Percentiles rank a stretch among this genome's conserved stretches.
Evolutionary conservation across 345 rosid species (phyloP).

Genomic region (Pistacia atlantica): DNA sequence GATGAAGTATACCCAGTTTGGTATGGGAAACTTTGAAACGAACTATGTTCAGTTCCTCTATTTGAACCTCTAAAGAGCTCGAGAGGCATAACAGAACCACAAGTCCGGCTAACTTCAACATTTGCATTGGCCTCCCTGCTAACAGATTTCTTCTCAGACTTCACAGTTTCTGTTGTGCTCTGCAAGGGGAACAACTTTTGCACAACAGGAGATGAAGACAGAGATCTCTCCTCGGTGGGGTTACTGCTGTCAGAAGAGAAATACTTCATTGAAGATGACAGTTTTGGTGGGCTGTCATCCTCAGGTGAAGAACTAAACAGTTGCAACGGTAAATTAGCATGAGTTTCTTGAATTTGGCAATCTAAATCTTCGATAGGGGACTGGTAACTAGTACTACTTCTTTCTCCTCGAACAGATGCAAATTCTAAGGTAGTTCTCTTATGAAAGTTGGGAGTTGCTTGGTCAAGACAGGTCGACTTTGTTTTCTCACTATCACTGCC

Average conservation of each 20-base stretch:
- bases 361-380: conserved; percentile 79
- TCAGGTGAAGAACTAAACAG: conserved; percentile 80
- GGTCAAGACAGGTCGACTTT: conserved; percentile 48
- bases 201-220: conserved; percentile 77
- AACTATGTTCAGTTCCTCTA: conserved; percentile 44
- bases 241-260: conserved; percentile 93
- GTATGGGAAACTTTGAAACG: conserved; percentile 52
- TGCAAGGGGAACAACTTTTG: conserved; percentile 78
- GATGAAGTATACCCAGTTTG: conserved; percentile 76
- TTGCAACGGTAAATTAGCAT: conserved; percentile 69
- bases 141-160: conserved; percentile 47
- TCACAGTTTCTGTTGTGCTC: conserved; percentile 53
- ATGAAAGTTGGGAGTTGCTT: conserved; percentile 36
- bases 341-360: conserved; percentile 56
- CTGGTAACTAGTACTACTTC: conserved; percentile 69
- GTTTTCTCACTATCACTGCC: conserved; percentile 64
- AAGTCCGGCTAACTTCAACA: conserved; percentile 42
- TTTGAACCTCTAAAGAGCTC: conserved; percentile 69
- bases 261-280: conserved; percentile 71
- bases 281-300: conserved; percentile 64
- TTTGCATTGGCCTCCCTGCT: conserved; percentile 42
- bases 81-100: conserved; percentile 48
- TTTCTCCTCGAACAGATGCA: conserved; percentile 57
- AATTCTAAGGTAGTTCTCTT: conserved; percentile 46
- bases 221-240: conserved; percentile 73